A percentile compares a stretch with the other conserved stretches of the same genome.
Evolutionary conservation across 2,329 filamentous ascomycete genomes (phyloP).

Genomic region (Fusarium praegraminearum): DNA sequence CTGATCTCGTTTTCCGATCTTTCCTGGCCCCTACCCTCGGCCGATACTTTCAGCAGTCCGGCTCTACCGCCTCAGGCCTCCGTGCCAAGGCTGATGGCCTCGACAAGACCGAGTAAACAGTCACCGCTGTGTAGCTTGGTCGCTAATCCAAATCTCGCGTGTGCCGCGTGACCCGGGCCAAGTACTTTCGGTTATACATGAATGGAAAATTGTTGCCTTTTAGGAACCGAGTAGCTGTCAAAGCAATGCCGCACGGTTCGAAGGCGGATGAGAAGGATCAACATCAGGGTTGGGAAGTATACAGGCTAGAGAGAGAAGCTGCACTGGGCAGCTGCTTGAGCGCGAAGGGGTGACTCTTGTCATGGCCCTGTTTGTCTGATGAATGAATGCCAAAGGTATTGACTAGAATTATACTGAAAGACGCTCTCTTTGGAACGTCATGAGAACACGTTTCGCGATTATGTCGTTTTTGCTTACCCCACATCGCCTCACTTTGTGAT

Average conservation of each 20-base stretch:
- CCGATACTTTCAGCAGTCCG: slow-evolving; percentile 83
- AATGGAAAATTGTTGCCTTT: slow-evolving; percentile 27
- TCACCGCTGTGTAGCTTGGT: slow-evolving; percentile 39
- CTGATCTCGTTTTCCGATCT: slow-evolving; percentile 96
- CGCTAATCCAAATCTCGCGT: slow-evolving; percentile 45
- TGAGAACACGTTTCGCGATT: slow-evolving; percentile 48
- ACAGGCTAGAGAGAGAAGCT: slow-evolving; percentile 21
- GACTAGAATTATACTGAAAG: slow-evolving; percentile 44
- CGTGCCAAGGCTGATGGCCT: slow-evolving; percentile 86
- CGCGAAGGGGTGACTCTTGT: slow-evolving; percentile 33
- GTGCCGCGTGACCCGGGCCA: slow-evolving; percentile 41
- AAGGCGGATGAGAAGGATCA: slow-evolving; percentile 31
- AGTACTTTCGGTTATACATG: slow-evolving; percentile 39
- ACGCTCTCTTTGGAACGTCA: slow-evolving; percentile 44
- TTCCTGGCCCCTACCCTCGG: slow-evolving; percentile 92
- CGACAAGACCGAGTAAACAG: slow-evolving; percentile 74
- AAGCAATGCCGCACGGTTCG: slow-evolving; percentile 17
- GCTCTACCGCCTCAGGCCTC: slow-evolving; percentile 86
- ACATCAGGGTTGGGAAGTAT: slow-evolving; percentile 9
- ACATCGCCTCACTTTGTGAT: slow-evolving; percentile 23
- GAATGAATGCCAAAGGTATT: slow-evolving; percentile 39
- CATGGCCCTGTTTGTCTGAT: slow-evolving; percentile 42
- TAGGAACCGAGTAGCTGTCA: slow-evolving; percentile 27
- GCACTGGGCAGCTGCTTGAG: slow-evolving; percentile 18
- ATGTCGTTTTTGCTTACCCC: slow-evolving; percentile 31